Percentiles rank a stretch among this genome's conserved stretches.
Evolutionary conservation across 2,329 filamentous ascomycete species (phyloP).

Genomic region (Colletotrichum higginsianum): DNA sequence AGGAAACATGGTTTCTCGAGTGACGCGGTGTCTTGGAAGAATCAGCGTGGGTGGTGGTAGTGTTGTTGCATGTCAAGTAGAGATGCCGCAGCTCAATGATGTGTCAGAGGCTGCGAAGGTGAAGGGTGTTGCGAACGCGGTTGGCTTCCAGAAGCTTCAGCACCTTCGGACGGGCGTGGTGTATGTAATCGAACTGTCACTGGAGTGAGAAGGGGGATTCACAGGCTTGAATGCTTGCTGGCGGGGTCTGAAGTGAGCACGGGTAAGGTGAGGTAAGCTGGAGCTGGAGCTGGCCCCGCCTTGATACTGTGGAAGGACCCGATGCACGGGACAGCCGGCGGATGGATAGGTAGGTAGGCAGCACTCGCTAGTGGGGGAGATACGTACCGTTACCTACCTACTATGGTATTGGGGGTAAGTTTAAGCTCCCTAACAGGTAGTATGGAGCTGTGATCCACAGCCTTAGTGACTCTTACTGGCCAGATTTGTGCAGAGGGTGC

Average conservation of each 20-base stretch:
- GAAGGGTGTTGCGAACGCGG: slow-evolving; percentile 28
- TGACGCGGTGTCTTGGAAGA: slow-evolving; percentile 7
- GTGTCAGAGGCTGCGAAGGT: not conserved
- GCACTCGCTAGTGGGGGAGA: not conserved
- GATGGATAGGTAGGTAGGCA: not conserved
- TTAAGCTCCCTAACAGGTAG: no score
- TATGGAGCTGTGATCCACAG: no score
- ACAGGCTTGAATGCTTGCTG: slow-evolving; percentile 26
- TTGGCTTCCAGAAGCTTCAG: slow-evolving; percentile 42
- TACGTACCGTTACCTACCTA: not conserved
- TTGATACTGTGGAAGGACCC: slow-evolving; percentile 35
- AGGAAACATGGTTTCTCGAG: slow-evolving; percentile 79
- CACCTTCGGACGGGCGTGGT: slow-evolving; percentile 37
- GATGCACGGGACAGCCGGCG: slow-evolving; percentile 19
- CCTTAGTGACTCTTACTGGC: no score
- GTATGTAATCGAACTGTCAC: slow-evolving; percentile 39
- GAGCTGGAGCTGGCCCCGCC: slow-evolving; percentile 28
- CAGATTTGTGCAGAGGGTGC: no score
- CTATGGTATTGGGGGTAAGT: no score
- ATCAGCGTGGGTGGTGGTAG: not conserved
- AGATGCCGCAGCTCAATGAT: not conserved
- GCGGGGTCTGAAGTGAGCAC: slow-evolving; percentile 18
- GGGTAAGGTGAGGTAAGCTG: slow-evolving; percentile 21
- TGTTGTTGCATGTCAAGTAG: slow-evolving; percentile 25
- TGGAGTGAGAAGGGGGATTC: slow-evolving; percentile 32